phyloP scores from a whole-genome alignment of 352 stramenopile species.

The Achlya hypogyna region DNA sequence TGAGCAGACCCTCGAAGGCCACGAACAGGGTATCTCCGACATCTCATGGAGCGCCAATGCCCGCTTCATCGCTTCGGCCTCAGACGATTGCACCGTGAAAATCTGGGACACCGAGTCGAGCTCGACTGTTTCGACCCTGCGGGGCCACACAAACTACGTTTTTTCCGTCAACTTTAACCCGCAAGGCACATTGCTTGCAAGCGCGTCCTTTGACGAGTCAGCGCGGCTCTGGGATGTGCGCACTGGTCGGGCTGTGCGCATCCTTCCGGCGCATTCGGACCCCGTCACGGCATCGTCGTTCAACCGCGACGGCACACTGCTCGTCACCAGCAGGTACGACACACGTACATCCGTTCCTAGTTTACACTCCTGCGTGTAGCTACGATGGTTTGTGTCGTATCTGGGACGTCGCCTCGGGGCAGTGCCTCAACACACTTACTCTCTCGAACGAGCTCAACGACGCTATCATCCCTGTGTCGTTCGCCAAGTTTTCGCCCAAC shows the following conservation, averaged over 20 bases:
- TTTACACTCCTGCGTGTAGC: conserved; percentile 18
- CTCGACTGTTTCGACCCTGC: conserved; percentile 60
- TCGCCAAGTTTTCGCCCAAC: conserved; percentile 91
- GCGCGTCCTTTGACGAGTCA: conserved; percentile 90
- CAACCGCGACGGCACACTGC: conserved; percentile 90
- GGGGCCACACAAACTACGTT: conserved; percentile 91
- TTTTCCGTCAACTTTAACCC: conserved; percentile 93
- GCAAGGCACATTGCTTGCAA: conserved; percentile 85
- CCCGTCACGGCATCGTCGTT: conserved; percentile 92
- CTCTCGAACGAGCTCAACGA: conserved; percentile 53
- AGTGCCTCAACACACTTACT: conserved; percentile 89
- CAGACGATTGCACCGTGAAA: conserved; percentile 92
- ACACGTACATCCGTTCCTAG: conserved; percentile 16
- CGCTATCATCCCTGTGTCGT: conserved; percentile 76
- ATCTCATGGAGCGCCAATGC: conserved; percentile 85
- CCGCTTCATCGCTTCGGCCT: conserved; percentile 87
- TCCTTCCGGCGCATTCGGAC: conserved; percentile 91
- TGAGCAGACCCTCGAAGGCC: conserved; percentile 54
- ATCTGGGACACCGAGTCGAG: conserved; percentile 91
- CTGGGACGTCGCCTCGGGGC: conserved; percentile 94
- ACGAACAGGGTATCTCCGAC: conserved; percentile 91
- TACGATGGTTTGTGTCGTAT: conserved; percentile 80
- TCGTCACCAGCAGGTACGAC: conserved; percentile 75
- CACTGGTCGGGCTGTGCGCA: conserved; percentile 77
- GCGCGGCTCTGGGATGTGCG: conserved; percentile 95